These are phyloP conservation scores for Botrytis aclada DNA, from an alignment of 2,329 filamentous ascomycete genomes.

Conservation along the genomic window DNA sequence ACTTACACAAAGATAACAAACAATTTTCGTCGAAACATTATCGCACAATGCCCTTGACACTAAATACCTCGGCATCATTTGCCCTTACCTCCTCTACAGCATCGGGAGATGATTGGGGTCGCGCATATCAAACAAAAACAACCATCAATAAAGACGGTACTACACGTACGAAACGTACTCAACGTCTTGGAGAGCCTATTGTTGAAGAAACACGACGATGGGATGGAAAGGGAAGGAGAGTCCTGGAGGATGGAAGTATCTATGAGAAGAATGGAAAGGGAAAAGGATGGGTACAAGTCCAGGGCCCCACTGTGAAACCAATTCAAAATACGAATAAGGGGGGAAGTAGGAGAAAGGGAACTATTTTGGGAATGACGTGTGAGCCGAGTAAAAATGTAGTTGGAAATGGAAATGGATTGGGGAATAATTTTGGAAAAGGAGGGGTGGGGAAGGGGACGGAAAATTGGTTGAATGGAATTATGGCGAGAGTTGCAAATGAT, in stretches of 20 bases:
- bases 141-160: slow-evolving; percentile 18
- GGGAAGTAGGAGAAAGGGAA: slow-evolving; percentile 6
- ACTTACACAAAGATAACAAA: neutral
- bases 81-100: slow-evolving; percentile 8
- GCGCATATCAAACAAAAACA: slow-evolving; percentile 9
- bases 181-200: slow-evolving; percentile 13
- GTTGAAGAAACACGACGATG: slow-evolving; percentile 18
- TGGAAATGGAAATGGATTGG: slow-evolving; percentile 5
- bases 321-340: neutral
- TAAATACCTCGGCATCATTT: slow-evolving; percentile 15
- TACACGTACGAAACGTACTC: slow-evolving; percentile 13
- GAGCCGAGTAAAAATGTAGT: slow-evolving; percentile 9
- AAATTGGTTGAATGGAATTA: slow-evolving; percentile 12
- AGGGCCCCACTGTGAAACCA: slow-evolving; percentile 8
- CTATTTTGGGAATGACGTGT: slow-evolving; percentile 17
- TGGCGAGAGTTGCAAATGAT: slow-evolving; percentile 15
- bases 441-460: slow-evolving; percentile 5
- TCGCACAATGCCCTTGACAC: slow-evolving; percentile 18
- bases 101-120: slow-evolving; percentile 12
- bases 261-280: slow-evolving; percentile 20
- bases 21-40: neutral
- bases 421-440: slow-evolving; percentile 11
- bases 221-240: slow-evolving; percentile 16
- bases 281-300: slow-evolving; percentile 16
- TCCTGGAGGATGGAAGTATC: slow-evolving; percentile 17